A percentile compares a stretch with the other conserved stretches of the same genome.
These are phyloP conservation scores for Astrothelium macrocarpum DNA, from an alignment of 495 filamentous ascomycete species.

Conservation along the genomic window DNA sequence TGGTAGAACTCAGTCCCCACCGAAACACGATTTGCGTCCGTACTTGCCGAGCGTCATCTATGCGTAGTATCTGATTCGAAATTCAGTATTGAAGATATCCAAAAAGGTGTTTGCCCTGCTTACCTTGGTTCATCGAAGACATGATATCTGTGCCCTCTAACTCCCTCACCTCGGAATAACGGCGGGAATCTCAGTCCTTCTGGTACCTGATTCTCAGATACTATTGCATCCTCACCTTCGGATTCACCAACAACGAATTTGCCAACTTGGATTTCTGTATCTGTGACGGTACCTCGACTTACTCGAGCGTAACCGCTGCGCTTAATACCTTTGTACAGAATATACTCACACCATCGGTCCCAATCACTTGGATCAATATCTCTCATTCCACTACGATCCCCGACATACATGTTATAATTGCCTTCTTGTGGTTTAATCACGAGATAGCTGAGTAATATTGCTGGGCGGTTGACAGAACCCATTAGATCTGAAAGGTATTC, in stretches of 20 bases:
- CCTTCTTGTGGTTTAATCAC: slow-evolving; percentile 84
- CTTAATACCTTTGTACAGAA: slow-evolving; percentile 83
- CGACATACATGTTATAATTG: slow-evolving; percentile 96
- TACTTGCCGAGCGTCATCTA: background rate
- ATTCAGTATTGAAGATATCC: background rate
- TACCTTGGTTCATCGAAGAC: slow-evolving; percentile 93
- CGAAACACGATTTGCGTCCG: background rate
- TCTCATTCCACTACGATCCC: slow-evolving; percentile 77
- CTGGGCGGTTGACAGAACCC: slow-evolving; percentile 69
- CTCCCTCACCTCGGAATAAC: slow-evolving; percentile 76
- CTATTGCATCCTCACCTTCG: slow-evolving; percentile 49
- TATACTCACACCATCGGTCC: slow-evolving; percentile 99
- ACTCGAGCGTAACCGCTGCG: slow-evolving; percentile 85
- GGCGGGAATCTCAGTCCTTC: slow-evolving; percentile 75
- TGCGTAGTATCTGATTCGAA: background rate
- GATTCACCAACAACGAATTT: slow-evolving; percentile 82
- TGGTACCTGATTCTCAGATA: slow-evolving; percentile 60
- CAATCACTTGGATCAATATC: slow-evolving; percentile 91
- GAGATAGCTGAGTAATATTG: slow-evolving; percentile 82
- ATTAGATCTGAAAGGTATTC: slow-evolving; percentile 84
- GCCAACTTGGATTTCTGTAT: slow-evolving; percentile 94
- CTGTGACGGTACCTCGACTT: slow-evolving; percentile 82
- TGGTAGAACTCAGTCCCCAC: background rate
- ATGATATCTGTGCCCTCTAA: slow-evolving; percentile 86
- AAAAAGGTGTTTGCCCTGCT: background rate